phyloP scores from a whole-genome alignment of 1,284 basidiomycete species.

The Malassezia slooffiae region DNA sequence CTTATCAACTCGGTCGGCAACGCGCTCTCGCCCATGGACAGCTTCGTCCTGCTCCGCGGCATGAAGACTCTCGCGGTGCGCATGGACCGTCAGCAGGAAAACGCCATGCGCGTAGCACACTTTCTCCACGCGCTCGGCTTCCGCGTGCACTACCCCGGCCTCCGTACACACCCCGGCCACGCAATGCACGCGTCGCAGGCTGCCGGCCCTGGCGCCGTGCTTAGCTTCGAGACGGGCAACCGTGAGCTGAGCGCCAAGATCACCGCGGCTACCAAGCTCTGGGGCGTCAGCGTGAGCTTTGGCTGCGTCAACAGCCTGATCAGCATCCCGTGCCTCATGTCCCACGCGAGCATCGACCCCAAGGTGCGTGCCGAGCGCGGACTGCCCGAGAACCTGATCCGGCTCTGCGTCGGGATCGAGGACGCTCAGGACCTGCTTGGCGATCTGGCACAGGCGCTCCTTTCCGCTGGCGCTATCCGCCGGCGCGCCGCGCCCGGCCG shows the following conservation, averaged over 20 bases:
- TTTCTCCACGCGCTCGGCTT: conserved; percentile 82
- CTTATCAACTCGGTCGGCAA: conserved; percentile 96
- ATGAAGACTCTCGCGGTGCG: conserved; percentile 93
- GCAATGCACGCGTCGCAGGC: conserved; percentile 64
- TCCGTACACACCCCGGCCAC: conserved; percentile 68
- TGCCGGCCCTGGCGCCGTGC: conserved; percentile 86
- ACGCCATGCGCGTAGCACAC: conserved; percentile 70
- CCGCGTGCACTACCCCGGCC: conserved; percentile 84
- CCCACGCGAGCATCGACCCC: conserved; percentile 93
- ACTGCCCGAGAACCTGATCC: conserved; percentile 91
- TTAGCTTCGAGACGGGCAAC: conserved; percentile 88
- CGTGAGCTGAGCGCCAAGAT: conserved; percentile 82
- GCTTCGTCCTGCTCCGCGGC: conserved; percentile 86
- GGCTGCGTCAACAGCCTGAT: conserved; percentile 97
- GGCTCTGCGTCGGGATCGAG: conserved; percentile 96
- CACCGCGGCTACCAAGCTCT: conserved; percentile 79
- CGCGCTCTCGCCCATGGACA: conserved; percentile 67
- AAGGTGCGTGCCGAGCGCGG: conserved; percentile 82
- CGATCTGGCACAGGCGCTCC: conserved; percentile 82
- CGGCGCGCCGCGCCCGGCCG: conserved; percentile 11
- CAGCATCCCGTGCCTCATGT: conserved; percentile 99
- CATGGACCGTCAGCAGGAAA: conserved; percentile 85
- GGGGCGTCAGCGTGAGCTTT: conserved; percentile 96
- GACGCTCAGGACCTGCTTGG: conserved; percentile 84
- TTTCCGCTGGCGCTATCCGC: conserved; percentile 76